Evolutionary conservation across 768 basidiomycete species (phyloP).

Genomic region (Lentinula aciculospora): DNA sequence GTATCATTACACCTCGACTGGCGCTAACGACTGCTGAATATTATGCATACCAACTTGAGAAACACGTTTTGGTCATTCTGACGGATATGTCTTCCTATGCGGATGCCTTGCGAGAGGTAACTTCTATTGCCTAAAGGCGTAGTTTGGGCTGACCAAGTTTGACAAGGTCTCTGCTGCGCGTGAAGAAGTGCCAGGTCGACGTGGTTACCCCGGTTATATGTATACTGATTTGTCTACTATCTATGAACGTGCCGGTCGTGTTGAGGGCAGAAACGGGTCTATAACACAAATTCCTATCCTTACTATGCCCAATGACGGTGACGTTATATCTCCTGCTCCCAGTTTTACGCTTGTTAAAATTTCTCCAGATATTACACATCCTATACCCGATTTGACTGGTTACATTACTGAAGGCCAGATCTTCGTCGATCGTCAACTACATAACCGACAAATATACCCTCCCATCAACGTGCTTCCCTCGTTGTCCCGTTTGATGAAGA

Average conservation of each 20-base stretch:
- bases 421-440: constrained; percentile 93
- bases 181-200: constrained; percentile 98
- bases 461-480: constrained; percentile 99
- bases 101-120: constrained; percentile 89
- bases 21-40: constrained; percentile 98
- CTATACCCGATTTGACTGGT: constrained; percentile 98
- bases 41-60: constrained; percentile 99
- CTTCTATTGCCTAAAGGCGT: constrained; percentile 21
- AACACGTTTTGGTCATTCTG: constrained; percentile 97
- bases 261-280: constrained; percentile 94
- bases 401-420: constrained; percentile 99
- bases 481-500: constrained; percentile 99
- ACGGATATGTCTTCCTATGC: constrained; percentile 99
- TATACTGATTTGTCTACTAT: constrained; percentile 99
- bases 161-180: constrained; percentile 91
- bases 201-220: constrained; percentile 98
- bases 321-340: constrained; percentile 20
- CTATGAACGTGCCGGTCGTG: constrained; percentile 98
- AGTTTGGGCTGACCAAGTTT: constrained; percentile 8
- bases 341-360: constrained; percentile 11
- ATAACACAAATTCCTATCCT: constrained; percentile 99
- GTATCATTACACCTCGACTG: constrained; percentile 98
- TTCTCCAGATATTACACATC: constrained; percentile 93
- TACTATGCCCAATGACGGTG: constrained; percentile 99
- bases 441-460: constrained; percentile 97